Percentiles rank a stretch among this genome's conserved stretches.
Evolutionary conservation across 495 filamentous ascomycete species (phyloP).

Genomic region (Xylaria palmicola): DNA sequence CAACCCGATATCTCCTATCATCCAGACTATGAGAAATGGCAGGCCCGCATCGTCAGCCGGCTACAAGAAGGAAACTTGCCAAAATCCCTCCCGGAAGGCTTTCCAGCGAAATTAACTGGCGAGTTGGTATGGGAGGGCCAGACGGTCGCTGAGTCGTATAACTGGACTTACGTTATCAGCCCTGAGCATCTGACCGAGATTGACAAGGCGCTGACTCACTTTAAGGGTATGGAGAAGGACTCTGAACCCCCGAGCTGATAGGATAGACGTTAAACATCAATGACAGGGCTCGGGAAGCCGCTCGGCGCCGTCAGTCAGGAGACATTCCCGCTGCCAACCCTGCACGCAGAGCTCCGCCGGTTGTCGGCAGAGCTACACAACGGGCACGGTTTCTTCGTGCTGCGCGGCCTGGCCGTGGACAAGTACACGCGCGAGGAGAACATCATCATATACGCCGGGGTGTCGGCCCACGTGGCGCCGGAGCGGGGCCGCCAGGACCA

Average conservation of each 20-base stretch:
- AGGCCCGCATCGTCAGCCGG: conserved; percentile 47
- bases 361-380: conserved; percentile 55
- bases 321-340: conserved; percentile 58
- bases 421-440: conserved; percentile 57
- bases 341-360: conserved; percentile 45
- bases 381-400: conserved; percentile 62
- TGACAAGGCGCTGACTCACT: conserved; percentile 52
- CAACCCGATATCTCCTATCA: conserved; percentile 58
- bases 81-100: conserved; percentile 49
- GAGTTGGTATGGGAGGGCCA: conserved; percentile 60
- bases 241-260: neutral
- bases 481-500: conserved; percentile 58
- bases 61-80: conserved; percentile 39
- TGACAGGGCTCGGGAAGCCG: conserved; percentile 41
- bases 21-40: conserved; percentile 56
- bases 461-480: conserved; percentile 57
- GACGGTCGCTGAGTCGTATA: conserved; percentile 45
- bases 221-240: conserved; percentile 42
- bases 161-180: conserved; percentile 54
- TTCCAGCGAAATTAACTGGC: conserved; percentile 48
- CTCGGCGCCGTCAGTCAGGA: conserved; percentile 49
- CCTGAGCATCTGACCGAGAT: conserved; percentile 54
- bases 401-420: conserved; percentile 56
- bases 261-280: neutral
- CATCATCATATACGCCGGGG: conserved; percentile 61